phyloP scores from a whole-genome alignment of 2,329 filamentous ascomycete species.

The Alternaria metachromatica region DNA sequence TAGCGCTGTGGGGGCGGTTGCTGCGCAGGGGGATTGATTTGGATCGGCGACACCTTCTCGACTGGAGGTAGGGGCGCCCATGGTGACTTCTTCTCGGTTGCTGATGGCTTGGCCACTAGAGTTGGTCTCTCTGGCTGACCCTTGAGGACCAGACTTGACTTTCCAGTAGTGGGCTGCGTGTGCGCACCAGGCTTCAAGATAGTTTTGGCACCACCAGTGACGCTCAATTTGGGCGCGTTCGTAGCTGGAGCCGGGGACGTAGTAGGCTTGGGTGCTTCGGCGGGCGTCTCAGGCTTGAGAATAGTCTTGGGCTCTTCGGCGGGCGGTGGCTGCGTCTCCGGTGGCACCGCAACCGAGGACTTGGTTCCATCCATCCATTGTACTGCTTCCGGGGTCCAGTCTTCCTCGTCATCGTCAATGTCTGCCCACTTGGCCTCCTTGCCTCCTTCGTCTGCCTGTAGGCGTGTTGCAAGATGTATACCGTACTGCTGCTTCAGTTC shows the following conservation, averaged over 20 bases:
- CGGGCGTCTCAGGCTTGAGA: constrained; percentile 29
- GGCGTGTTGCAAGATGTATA: constrained; percentile 80
- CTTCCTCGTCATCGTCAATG: constrained; percentile 86
- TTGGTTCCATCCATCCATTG: constrained; percentile 91
- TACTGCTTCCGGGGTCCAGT: constrained; percentile 84
- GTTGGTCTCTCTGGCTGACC: constrained; percentile 73
- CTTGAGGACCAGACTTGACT: constrained; percentile 68
- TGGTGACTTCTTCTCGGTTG: constrained; percentile 81
- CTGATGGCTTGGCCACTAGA: constrained; percentile 73
- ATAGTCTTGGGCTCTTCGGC: constrained; percentile 35
- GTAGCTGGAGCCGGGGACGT: constrained; percentile 24
- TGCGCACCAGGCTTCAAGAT: constrained; percentile 57
- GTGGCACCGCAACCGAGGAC: constrained; percentile 69
- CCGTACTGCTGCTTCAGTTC: constrained; percentile 84
- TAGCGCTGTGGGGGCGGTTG: constrained; percentile 56
- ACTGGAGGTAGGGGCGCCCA: constrained; percentile 89
- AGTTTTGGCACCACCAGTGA: constrained; percentile 53
- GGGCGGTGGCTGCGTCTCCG: constrained; percentile 48
- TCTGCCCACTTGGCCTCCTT: constrained; percentile 88
- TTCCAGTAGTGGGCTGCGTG: constrained; percentile 43
- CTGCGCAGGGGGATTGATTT: constrained; percentile 62
- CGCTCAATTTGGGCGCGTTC: constrained; percentile 45
- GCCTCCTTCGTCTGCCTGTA: constrained; percentile 74
- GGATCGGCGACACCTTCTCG: constrained; percentile 76
- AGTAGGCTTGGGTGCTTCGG: constrained; percentile 50